Percentiles rank a stretch among this genome's conserved stretches.
Conservation (phyloP, 164 flowering plant species). For the Annona squamosa region DNA sequence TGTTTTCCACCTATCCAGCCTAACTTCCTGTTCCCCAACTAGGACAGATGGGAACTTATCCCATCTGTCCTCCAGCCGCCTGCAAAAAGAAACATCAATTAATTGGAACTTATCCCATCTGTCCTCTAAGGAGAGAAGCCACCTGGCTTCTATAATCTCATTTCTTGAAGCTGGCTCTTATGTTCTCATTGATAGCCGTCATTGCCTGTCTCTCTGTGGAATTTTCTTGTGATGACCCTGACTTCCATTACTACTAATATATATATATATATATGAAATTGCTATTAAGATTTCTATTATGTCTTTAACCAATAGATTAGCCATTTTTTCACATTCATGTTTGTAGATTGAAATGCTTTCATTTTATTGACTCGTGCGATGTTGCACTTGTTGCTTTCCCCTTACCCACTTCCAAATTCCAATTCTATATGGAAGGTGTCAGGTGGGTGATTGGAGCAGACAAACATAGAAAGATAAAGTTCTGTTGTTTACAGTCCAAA, state of each 20-base stretch:
- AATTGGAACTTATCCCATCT: background rate
- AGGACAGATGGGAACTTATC: background rate
- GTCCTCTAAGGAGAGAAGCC: no score
- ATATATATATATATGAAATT: no score
- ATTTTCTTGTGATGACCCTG: no score
- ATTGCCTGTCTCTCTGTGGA: background rate
- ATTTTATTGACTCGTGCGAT: background rate
- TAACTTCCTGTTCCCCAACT: background rate
- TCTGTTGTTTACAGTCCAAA: conserved; percentile 83
- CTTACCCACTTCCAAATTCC: background rate
- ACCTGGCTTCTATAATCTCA: no score
- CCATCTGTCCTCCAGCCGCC: background rate
- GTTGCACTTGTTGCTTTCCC: background rate
- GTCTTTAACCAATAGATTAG: background rate
- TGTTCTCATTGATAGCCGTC: background rate
- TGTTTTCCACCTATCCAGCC: background rate
- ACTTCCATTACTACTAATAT: no score
- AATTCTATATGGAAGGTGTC: conserved; percentile 42
- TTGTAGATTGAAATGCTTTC: background rate
- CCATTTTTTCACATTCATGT: background rate
- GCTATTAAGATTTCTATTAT: background rate
- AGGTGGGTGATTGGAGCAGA: conserved; percentile 79
- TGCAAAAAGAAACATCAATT: background rate
- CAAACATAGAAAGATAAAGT: conserved; percentile 68
- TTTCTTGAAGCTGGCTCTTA: background rate